Conservation (phyloP, 192 early-diverging fungal genomes). For the Umbelopsis ramanniana region DNA sequence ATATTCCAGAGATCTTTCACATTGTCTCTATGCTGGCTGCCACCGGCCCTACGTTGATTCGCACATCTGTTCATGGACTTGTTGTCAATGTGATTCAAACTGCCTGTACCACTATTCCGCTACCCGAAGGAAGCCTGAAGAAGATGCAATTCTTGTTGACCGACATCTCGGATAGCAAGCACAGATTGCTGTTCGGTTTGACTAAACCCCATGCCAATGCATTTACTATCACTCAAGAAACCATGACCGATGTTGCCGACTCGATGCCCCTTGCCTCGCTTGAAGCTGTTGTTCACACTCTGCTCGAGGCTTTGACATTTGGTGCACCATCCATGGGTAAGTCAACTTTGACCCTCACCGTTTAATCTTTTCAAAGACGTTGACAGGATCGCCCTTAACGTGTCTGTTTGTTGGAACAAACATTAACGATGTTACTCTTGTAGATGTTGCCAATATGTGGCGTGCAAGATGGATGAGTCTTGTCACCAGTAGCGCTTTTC, state of each 20-base stretch:
- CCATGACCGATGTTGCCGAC: slow-evolving; percentile 56
- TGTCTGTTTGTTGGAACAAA: background rate
- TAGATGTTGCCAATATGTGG: slow-evolving; percentile 82
- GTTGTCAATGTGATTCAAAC: slow-evolving; percentile 92
- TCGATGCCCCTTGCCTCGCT: slow-evolving; percentile 53
- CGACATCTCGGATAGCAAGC: slow-evolving; percentile 83
- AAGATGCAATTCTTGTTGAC: slow-evolving; percentile 65
- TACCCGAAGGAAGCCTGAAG: slow-evolving; percentile 58
- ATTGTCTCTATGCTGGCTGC: slow-evolving; percentile 85
- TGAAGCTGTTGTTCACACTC: slow-evolving; percentile 60
- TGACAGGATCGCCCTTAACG: background rate
- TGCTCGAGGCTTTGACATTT: slow-evolving; percentile 67
- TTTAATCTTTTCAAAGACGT: background rate
- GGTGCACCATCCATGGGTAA: slow-evolving; percentile 71
- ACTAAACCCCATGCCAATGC: slow-evolving; percentile 67
- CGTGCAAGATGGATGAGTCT: slow-evolving; percentile 93
- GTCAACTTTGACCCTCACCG: background rate
- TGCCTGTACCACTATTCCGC: slow-evolving; percentile 64
- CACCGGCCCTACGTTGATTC: slow-evolving; percentile 81
- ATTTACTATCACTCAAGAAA: slow-evolving; percentile 64
- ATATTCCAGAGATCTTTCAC: slow-evolving; percentile 87
- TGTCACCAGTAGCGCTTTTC: slow-evolving; percentile 90
- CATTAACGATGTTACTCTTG: background rate
- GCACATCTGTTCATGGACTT: slow-evolving; percentile 91
- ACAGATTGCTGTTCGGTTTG: slow-evolving; percentile 80